phyloP scores from a whole-genome alignment of 164 flowering plant species.

The Umbellularia californica region DNA sequence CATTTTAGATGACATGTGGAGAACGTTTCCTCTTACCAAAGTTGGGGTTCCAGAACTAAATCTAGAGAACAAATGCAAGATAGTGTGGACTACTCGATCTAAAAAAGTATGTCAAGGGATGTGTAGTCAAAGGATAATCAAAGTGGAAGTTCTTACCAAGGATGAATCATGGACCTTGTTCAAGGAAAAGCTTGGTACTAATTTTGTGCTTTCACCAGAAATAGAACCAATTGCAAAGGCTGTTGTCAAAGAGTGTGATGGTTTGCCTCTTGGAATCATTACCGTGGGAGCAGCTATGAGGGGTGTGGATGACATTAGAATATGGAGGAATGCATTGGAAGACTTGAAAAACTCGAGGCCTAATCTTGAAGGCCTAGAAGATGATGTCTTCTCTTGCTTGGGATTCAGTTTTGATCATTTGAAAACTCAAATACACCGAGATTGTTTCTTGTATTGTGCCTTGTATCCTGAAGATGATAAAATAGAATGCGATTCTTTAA shows the following conservation, averaged over 20 bases:
- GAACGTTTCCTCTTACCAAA: not conserved
- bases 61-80: conserved; percentile 4
- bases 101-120: conserved; percentile 6
- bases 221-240: not conserved
- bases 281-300: not conserved
- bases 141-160: conserved; percentile 6
- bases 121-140: conserved; percentile 1
- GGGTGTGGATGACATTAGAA: not conserved
- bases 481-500: not conserved
- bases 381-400: not conserved
- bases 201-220: not conserved
- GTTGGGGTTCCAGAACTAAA: conserved; percentile 5
- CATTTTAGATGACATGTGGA: conserved; percentile 11
- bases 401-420: not conserved
- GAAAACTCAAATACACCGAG: not conserved
- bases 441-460: not conserved
- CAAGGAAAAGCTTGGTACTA: not conserved
- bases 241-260: not conserved
- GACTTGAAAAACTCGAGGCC: not conserved
- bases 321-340: not conserved
- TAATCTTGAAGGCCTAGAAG: not conserved
- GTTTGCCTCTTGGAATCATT: not conserved
- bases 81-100: conserved; percentile 4
- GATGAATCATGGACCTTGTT: conserved; percentile 11
- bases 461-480: not conserved